phyloP scores from a whole-genome alignment of 2,329 filamentous ascomycete genomes.

The Trichoderma brevicompactum region DNA sequence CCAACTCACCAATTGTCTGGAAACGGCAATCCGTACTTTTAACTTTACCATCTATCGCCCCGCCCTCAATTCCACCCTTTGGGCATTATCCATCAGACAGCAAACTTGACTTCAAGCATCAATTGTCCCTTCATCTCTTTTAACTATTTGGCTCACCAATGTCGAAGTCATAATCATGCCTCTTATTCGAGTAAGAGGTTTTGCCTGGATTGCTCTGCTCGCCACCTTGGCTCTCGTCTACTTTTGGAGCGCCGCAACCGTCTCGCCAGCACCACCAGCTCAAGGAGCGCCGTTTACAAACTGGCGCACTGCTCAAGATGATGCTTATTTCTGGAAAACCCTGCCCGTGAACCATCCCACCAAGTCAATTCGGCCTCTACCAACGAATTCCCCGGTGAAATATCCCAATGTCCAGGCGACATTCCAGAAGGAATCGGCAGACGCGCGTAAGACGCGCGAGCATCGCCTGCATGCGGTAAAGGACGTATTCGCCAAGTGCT shows the following conservation, averaged over 20 bases:
- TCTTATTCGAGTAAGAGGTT: conserved; percentile 12
- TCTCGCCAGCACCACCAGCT: not conserved
- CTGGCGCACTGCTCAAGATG: conserved; percentile 36
- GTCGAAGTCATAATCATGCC: not conserved
- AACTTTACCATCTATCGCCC: no score
- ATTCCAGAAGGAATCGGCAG: conserved; percentile 36
- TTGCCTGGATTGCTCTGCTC: conserved; percentile 24
- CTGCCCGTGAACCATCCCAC: conserved; percentile 38
- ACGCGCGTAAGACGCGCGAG: conserved; percentile 24
- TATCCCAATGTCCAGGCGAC: conserved; percentile 43
- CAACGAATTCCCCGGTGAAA: conserved; percentile 36
- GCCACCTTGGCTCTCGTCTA: conserved; percentile 20
- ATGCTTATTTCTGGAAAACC: conserved; percentile 38
- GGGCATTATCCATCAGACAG: no score
- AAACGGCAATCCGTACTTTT: no score
- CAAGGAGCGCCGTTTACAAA: not conserved
- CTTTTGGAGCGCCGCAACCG: conserved; percentile 11
- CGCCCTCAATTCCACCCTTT: no score
- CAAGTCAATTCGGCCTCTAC: conserved; percentile 38
- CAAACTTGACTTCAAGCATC: not conserved
- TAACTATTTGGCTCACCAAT: not conserved
- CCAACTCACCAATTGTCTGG: no score
- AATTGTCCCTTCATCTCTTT: not conserved
- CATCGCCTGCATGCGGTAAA: conserved; percentile 47
- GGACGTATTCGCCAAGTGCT: conserved; percentile 48